Evolutionary conservation across 2,329 filamentous ascomycete species (phyloP).

Genomic region (Domatiomyces globalis): DNA sequence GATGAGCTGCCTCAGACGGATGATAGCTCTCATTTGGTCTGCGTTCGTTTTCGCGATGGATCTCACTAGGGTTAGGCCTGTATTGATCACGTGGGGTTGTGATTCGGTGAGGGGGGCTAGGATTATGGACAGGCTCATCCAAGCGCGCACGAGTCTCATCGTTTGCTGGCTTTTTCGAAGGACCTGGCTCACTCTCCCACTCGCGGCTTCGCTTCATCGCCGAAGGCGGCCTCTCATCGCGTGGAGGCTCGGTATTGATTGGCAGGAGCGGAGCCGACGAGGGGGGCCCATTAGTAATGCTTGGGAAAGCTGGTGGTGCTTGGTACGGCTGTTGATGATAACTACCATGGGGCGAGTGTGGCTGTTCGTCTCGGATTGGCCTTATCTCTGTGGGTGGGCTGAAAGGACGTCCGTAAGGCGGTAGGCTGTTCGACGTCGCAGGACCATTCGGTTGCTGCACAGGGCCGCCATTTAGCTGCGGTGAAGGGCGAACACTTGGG

Average conservation of each 20-base stretch:
- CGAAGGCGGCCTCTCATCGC: constrained; percentile 62
- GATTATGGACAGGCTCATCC: constrained; percentile 69
- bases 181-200: constrained; percentile 69
- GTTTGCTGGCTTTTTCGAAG: constrained; percentile 67
- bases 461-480: constrained; percentile 43
- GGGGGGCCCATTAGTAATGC: constrained; percentile 46
- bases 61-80: constrained; percentile 58
- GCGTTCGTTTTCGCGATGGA: constrained; percentile 48
- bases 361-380: constrained; percentile 66
- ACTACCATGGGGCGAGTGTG: constrained; percentile 78
- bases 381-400: constrained; percentile 76
- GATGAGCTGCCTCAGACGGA: constrained; percentile 83
- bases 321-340: constrained; percentile 73
- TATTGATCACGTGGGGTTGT: constrained; percentile 60
- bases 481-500: constrained; percentile 22
- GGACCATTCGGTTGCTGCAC: constrained; percentile 41
- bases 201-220: constrained; percentile 74
- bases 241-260: constrained; percentile 52
- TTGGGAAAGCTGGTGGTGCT: constrained; percentile 53
- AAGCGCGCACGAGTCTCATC: constrained; percentile 78
- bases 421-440: constrained; percentile 43
- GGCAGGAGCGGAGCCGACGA: constrained; percentile 37
- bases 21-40: constrained; percentile 69
- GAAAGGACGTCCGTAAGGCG: constrained; percentile 58
- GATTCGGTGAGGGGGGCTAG: constrained; percentile 38